Conservation (phyloP, 2,329 filamentous ascomycete genomes). For the Bipolaris gigantea region DNA sequence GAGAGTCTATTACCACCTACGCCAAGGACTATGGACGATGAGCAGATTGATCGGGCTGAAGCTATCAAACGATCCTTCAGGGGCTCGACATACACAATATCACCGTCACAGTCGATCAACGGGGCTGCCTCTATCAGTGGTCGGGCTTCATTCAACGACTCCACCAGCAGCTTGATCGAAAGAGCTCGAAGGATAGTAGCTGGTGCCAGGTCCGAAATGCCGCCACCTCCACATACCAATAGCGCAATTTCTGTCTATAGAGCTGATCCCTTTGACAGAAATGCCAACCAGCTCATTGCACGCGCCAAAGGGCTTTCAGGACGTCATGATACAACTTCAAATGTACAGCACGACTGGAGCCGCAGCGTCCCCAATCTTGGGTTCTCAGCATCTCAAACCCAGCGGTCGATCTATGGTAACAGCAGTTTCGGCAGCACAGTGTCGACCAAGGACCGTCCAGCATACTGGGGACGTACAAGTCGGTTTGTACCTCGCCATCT, state of each 20-base stretch:
- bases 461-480: conserved; percentile 37
- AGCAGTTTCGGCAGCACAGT: conserved; percentile 17
- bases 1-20: conserved; percentile 2
- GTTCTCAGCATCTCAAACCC: conserved; percentile 15
- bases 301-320: conserved; percentile 20
- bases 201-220: conserved; percentile 3
- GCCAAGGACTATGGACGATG: conserved; percentile 19
- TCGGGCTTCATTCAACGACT: conserved; percentile 13
- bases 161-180: conserved; percentile 13
- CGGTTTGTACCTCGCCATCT: conserved; percentile 43
- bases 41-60: conserved; percentile 28
- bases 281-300: conserved; percentile 21
- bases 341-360: conserved; percentile 27
- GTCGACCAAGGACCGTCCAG: conserved; percentile 22
- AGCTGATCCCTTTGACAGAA: conserved; percentile 8
- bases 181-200: conserved; percentile 16
- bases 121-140: conserved; percentile 10
- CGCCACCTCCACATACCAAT: conserved; percentile 1
- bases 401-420: conserved; percentile 17
- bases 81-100: conserved; percentile 15
- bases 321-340: conserved; percentile 7
- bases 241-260: conserved; percentile 11
- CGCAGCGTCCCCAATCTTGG: conserved; percentile 32
- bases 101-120: conserved; percentile 12
- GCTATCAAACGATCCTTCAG: conserved; percentile 23